These are phyloP conservation scores for Chaetomiaceae sp. DNA, from an alignment of 2,329 filamentous ascomycete species.

Conservation along the genomic window DNA sequence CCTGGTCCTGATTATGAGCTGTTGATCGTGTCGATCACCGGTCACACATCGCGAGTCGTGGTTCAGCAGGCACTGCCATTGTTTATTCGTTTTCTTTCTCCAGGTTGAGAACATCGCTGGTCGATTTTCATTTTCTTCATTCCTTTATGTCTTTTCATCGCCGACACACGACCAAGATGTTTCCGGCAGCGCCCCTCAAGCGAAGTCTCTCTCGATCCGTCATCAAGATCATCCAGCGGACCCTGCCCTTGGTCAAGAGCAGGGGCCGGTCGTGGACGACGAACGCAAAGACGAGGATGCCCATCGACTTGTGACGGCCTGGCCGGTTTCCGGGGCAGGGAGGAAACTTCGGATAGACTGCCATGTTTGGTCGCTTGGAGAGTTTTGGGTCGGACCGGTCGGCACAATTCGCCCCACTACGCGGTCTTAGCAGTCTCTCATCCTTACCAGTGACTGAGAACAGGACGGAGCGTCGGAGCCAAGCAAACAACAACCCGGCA, in stretches of 20 bases:
- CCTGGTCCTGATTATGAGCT: background rate
- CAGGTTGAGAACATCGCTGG: constrained; percentile 6
- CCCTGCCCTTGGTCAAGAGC: constrained; percentile 17
- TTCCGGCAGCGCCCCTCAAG: constrained; percentile 8
- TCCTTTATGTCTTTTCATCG: background rate
- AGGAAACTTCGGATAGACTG: too few relatives aligned
- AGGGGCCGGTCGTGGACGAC: constrained; percentile 18
- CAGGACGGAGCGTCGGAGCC: too few relatives aligned
- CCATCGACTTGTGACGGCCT: constrained; percentile 15
- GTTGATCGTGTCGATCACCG: background rate
- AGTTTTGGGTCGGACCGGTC: too few relatives aligned
- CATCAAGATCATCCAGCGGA: constrained; percentile 20
- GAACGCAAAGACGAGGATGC: constrained; percentile 18
- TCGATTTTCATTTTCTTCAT: background rate
- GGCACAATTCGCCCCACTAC: too few relatives aligned
- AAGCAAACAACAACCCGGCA: too few relatives aligned
- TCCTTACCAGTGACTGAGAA: too few relatives aligned
- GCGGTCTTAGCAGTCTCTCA: too few relatives aligned
- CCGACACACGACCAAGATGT: background rate
- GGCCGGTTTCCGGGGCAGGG: too few relatives aligned
- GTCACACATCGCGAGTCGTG: too few relatives aligned
- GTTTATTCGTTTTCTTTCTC: background rate
- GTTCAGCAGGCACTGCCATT: constrained; percentile 14
- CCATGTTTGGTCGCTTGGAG: too few relatives aligned
- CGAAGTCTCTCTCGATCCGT: constrained; percentile 19